Evolutionary conservation across 257 asterid species (phyloP).

Genomic region (Solanum infundibuliforme): DNA sequence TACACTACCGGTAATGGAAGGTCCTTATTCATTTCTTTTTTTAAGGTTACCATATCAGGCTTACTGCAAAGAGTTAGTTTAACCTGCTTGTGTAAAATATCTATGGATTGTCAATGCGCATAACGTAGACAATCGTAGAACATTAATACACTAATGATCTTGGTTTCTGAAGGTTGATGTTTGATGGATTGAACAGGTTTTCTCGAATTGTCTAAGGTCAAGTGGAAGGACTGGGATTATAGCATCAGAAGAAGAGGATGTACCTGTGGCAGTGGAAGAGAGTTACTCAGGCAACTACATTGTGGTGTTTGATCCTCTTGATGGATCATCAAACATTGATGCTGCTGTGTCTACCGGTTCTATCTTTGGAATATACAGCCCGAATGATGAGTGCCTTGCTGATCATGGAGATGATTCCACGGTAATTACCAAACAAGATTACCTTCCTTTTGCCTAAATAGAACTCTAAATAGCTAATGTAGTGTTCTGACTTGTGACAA

Average conservation of each 20-base stretch:
- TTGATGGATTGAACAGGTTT: slow-evolving; percentile 38
- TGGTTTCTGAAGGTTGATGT: background rate
- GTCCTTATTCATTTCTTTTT: background rate
- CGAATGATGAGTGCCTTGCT: slow-evolving; percentile 76
- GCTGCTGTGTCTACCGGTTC: slow-evolving; percentile 96
- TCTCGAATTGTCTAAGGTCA: slow-evolving; percentile 76
- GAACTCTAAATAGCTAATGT: background rate
- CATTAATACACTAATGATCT: background rate
- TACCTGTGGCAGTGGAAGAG: slow-evolving; percentile 96
- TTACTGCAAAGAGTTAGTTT: background rate
- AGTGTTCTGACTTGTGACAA: background rate
- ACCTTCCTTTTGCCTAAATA: background rate
- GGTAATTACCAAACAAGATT: slow-evolving; percentile 21
- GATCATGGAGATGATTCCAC: slow-evolving; percentile 49
- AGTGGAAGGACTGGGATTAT: slow-evolving; percentile 97
- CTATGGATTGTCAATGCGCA: background rate
- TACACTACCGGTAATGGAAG: background rate
- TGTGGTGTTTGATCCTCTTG: slow-evolving; percentile 92
- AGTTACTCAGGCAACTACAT: slow-evolving; percentile 94
- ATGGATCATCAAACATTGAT: slow-evolving; percentile 93
- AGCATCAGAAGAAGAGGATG: slow-evolving; percentile 98
- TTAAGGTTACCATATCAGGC: background rate
- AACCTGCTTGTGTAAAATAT: background rate
- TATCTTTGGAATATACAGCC: slow-evolving; percentile 84
- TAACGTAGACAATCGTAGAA: background rate